phyloP scores from a whole-genome alignment of 2,329 filamentous ascomycete genomes.

The Hirsutella rhossiliensis region DNA sequence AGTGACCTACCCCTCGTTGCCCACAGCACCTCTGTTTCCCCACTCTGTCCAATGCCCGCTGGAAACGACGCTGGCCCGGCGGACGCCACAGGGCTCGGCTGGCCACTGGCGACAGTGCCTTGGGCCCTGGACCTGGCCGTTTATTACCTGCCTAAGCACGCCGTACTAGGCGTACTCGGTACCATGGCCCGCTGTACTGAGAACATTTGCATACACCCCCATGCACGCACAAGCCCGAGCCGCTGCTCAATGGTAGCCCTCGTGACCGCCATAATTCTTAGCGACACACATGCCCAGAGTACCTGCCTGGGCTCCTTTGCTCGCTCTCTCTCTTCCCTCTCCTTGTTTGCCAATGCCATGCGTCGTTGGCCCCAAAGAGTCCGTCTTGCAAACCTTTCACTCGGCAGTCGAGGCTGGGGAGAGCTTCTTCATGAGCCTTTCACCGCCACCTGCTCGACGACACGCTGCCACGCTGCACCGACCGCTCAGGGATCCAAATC shows the following conservation, averaged over 20 bases:
- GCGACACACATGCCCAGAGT: neutral
- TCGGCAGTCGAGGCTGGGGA: neutral
- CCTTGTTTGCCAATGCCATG: neutral
- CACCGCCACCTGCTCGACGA: neutral
- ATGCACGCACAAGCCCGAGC: neutral
- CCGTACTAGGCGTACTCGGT: too few relatives aligned
- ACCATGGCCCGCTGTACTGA: too few relatives aligned
- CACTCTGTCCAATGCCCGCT: too few relatives aligned
- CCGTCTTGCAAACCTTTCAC: neutral
- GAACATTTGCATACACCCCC: too few relatives aligned
- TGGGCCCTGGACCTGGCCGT: too few relatives aligned
- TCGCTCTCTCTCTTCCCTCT: neutral
- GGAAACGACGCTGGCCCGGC: too few relatives aligned
- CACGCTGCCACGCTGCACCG: neutral
- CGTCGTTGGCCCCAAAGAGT: neutral
- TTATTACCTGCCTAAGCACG: too few relatives aligned
- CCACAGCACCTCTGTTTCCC: too few relatives aligned
- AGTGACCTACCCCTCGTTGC: too few relatives aligned
- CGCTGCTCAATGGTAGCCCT: neutral
- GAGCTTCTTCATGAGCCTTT: neutral
- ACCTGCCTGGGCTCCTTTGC: neutral
- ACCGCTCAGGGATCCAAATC: neutral
- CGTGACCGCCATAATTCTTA: neutral
- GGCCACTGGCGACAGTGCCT: too few relatives aligned
- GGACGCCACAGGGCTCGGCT: too few relatives aligned